Evolutionary conservation across 2,329 filamentous ascomycete genomes (phyloP), one percentile per base, ranked within the genome.

Genomic region (Plectosphaerella sp.): DNA sequence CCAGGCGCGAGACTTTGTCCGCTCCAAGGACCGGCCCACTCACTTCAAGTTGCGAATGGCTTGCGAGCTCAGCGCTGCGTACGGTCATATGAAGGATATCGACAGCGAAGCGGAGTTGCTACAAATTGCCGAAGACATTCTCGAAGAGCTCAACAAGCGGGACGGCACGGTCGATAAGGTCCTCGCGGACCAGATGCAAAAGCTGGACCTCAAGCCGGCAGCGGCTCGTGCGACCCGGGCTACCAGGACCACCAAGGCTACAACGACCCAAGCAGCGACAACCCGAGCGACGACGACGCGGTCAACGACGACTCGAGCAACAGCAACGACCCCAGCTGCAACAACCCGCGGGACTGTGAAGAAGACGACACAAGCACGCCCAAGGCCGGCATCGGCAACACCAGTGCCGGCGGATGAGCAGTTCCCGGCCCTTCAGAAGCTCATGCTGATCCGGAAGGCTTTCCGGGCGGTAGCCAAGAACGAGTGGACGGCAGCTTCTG

Each of bases 401-500:
- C 18, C 57, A 47, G 51, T 54, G 2, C 57, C 49, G 10, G 39
- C 45, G 6, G 47, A 47, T 18, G 47, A 49, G 5, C 18, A 53
- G 14, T 16, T 63, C 8, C 48, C 65, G 14, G 68, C 67, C 47
- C 60, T 77, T 20, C 65, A 64, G n/a, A 66, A 69, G 2, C 66
- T 67, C 0, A 64, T 78, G 24, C 56, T 73, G 24, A 66, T 75
- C 12, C 70, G 71, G 48, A 72, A 69, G 47, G 78, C 77, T 5
- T 61, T 74, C 6, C 71, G 73, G 0, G 69, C 76, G 47, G 68
- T 83, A 20, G 68, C 69, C 45, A 70, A 74, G 55, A 76, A 74
- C 56, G 76, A 84, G 36, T 88, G 83, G 72, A 67, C 77, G 1
- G 74, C 79, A 8, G 87, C 86, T 0, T 70, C 83, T 14, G 66